Conservation (phyloP, 73 alveolate species). For the Blepharisma stoltei region DNA sequence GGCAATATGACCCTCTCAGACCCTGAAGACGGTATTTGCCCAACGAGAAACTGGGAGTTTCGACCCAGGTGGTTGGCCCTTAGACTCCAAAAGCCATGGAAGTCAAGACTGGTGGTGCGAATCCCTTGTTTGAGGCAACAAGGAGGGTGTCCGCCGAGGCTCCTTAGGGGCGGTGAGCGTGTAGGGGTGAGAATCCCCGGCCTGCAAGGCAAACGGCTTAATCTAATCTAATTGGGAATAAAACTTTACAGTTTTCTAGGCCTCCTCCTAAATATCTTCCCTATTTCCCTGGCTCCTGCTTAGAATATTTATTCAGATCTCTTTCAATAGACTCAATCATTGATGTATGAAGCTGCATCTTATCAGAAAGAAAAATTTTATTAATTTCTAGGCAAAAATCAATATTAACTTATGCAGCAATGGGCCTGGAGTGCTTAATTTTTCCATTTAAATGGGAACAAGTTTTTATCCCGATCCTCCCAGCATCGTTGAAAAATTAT, state of each 20-base stretch:
- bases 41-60: too few species aligned
- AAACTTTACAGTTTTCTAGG: conserved; percentile 46
- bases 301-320: conserved; percentile 43
- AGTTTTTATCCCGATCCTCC: conserved; percentile 54
- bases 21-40: too few species aligned
- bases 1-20: too few species aligned
- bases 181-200: too few species aligned
- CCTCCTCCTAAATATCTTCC: conserved; percentile 57
- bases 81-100: too few species aligned
- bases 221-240: conserved; percentile 49
- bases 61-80: too few species aligned
- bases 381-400: conserved; percentile 56
- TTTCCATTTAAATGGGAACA: conserved; percentile 62
- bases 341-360: conserved; percentile 34
- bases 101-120: too few species aligned
- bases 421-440: conserved; percentile 45
- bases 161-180: too few species aligned
- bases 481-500: conserved; percentile 45
- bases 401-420: conserved; percentile 43
- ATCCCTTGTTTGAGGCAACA: too few species aligned
- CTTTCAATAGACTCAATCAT: conserved; percentile 45
- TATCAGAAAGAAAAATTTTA: conserved; percentile 52
- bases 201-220: too few species aligned
- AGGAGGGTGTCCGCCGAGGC: too few species aligned
- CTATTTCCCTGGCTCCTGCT: conserved; percentile 32